Evolutionary conservation across 2,329 filamentous ascomycete genomes (phyloP), one percentile per base, ranked within the genome.

Genomic region (Trichothecium sympodiale): DNA sequence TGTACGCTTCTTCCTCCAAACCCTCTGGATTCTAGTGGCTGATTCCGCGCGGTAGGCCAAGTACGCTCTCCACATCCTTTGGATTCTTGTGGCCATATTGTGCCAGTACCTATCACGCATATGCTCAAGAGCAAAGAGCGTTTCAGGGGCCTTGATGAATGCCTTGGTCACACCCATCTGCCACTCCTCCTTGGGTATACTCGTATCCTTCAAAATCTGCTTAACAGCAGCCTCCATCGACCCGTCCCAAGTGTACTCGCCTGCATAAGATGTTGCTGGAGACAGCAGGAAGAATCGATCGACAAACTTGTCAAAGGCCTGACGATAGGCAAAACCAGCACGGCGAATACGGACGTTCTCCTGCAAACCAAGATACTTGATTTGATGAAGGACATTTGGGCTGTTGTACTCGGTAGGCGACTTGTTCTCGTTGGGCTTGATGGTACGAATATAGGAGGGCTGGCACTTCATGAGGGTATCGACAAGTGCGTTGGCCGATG

Each of bases 351-450:
- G 83, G 29, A 98, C 91, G 70, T 98, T 98, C 62, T 98, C 91
- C 57, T 96, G 89, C n/a, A 98, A 68, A 76, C 91, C 91, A 12
- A 98, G 80, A 51, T 98, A 98, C 56, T 98, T 96, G 71, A 96
- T 86, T 57, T 98, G 91, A 69, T 98, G 91, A 50, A 96, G 70
- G 15, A 98, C 91, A 48, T 96, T 96, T 20, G 79, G 77, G 15
- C 74, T 72, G 48, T 94, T 95, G 59, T 94, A 98, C 55, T 98
- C 91, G 9, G 77, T 80, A 0, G 87, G 82, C 3, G 88, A 94
- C 60, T 96, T 98, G 66, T 95, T 96, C 61, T 98, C 91, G 64
- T 98, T 98, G 2, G 91, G 91, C 62, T 98, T 98, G 65, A 98
- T 96, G 1, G 91, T 98, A 55, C 91, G 85, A 49, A 98, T 98